phyloP scores from a whole-genome alignment of 805 yeast species.

The Candida maris region DNA sequence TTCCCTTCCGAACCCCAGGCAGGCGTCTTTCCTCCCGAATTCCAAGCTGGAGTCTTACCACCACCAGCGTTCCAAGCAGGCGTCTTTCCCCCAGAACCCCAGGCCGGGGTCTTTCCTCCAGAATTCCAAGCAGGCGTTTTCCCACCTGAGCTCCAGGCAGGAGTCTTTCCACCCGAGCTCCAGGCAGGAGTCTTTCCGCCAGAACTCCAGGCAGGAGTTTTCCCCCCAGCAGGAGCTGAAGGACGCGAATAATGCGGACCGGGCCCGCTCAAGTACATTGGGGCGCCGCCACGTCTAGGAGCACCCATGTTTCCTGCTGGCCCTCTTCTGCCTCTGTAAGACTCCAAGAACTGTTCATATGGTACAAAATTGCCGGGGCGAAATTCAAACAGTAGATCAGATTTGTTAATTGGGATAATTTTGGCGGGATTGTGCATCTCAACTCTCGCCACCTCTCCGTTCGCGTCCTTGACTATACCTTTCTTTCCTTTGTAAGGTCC shows the following conservation, averaged over 20 bases:
- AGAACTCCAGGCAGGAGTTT: conserved; percentile 38
- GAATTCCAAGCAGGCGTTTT: conserved; percentile 37
- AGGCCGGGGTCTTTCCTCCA: conserved; percentile 43
- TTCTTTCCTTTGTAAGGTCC: conserved; percentile 95
- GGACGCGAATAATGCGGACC: conserved; percentile 38
- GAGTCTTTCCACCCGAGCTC: conserved; percentile 35
- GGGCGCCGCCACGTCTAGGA: conserved; percentile 23
- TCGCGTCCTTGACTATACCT: conserved; percentile 92
- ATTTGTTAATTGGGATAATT: conserved; percentile 78
- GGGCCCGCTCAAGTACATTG: conserved; percentile 13
- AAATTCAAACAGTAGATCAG: conserved; percentile 65
- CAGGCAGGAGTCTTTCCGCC: conserved; percentile 46
- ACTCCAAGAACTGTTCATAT: conserved; percentile 69
- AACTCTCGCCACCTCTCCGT: conserved; percentile 85
- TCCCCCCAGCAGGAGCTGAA: conserved; percentile 42
- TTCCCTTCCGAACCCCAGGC: conserved; percentile 36
- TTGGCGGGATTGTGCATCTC: conserved; percentile 92
- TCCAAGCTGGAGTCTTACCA: conserved; percentile 40
- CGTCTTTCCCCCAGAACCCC: conserved; percentile 34
- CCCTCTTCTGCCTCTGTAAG: conserved; percentile 34
- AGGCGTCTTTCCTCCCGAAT: conserved; percentile 40
- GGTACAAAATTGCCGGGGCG: conserved; percentile 70
- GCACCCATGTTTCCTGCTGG: conserved; percentile 19
- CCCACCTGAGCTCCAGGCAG: conserved; percentile 40
- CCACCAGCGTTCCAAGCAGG: conserved; percentile 48